Evolutionary conservation across 2,329 filamentous ascomycete species (phyloP), one percentile per base, ranked within the genome.

Genomic region (Claviceps pusilla): DNA sequence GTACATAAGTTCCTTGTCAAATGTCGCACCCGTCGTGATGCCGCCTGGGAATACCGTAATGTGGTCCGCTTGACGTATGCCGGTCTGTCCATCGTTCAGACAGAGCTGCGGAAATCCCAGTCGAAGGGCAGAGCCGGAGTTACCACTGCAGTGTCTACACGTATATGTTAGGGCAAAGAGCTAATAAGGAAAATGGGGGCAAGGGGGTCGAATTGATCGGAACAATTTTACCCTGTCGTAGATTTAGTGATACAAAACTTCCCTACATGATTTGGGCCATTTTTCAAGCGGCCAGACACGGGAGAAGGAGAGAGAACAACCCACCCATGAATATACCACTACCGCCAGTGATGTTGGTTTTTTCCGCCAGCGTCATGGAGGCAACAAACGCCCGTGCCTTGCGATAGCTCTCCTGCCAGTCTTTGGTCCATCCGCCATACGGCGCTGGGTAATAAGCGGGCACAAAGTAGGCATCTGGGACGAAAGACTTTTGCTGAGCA

Each of bases 341-440:
- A 3, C 86, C 86, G 1, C 79, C 78, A 0, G 85, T 89, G 52
- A 89, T 75, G 63, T 89, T 90, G 3, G 84, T 83, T 70, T 90
- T 91, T 65, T 90, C 87, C 2, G 85, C 86, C 54, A 91, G 68
- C 0, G 86, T 90, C 86, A 91, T 87, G 50, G 80, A 77, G 53
- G 80, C 78, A 16, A 91, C 86, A 14, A 90, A 67, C 3, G 72
- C 67, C 55, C 81, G 75, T 1, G 87, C 87, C 62, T 86, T 88
- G 52, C 70, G 70, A 63, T 89, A 91, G 60, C 84, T 84, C 19
- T 78, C 77, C 28, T 72, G 71, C 87, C 87, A 91, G 55, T 78
- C 77, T 6, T 76, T 69, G 0, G 76, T 70, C 82, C 86, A 89
- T 43, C 86, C 87, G 51, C 85, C 85, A 52, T 81, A 77, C 0